Base-by-base conservation (phyloP, 225 moss, liverwort and hornwort genomes). In the Polytrichum commune region DNA sequence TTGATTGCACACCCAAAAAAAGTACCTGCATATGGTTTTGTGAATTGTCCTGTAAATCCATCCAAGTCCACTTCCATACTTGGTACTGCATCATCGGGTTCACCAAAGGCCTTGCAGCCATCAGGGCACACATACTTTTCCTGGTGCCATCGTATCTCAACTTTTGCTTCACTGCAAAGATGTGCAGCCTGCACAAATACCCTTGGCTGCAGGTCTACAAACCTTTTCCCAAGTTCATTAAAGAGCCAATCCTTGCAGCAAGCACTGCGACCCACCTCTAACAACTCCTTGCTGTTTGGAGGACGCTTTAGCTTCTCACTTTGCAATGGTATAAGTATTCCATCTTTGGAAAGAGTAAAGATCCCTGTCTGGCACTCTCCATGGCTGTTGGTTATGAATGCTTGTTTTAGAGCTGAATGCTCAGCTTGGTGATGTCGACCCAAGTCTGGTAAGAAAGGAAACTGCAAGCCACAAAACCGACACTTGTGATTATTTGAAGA, bases 241-340 rank as follows among this genome's bases (percentile, higher is more conserved):
- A 82, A 82, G 61, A 93, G 80, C 91, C 87, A 83, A 30, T 85
- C 85, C 79, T 85, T 82, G 68, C 93, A 93, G 82, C 93, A 93
- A 65, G 79, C 85, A 65, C 82, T 75, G 68, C 86, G 88, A 58
- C 89, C 91, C 64, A 86, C 86, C 46, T 85, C 87, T 68, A 91
- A 69, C 53, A 91, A 61, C 58, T 88, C 78, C 33, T 60, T 79
- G 64, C 82, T 89, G 69, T 87, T 85, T 26, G 87, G 85, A 61
- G 79, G 63, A 54, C 80, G 77, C 72, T 78, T 80, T 62, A 81
- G 54, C 77, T 90, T 81, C 65, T 84, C 82, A 27, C 76, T 75
- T 26, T 82, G 84, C 55, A 71, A 29, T 3, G 84, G 84, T 1
- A 79, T 76, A 5, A 88, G 82, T 54, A 85, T 80, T 66, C 88